Evolutionary conservation across 1,284 basidiomycete genomes (phyloP), one percentile per base, ranked within the genome.

Genomic region (Schizophyllum amplum): DNA sequence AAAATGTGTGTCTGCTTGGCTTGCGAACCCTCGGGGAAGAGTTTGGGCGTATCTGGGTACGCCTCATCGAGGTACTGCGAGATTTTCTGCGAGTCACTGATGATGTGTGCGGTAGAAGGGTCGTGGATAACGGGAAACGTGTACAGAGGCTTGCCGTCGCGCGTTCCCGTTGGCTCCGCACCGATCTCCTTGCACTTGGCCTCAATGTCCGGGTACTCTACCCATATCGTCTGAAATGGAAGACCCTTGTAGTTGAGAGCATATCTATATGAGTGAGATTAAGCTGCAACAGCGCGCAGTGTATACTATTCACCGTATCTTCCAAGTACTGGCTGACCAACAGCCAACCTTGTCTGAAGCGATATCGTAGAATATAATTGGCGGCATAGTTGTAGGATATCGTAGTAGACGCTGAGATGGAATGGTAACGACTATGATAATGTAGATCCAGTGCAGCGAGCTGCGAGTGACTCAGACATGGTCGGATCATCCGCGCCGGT

Each of bases 221-320:
- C 51, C 70, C 70, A 75, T 49, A 69, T 65, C 0, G 72, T 75
- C 46, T 65, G 70, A 67, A 74, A 78, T 0, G 71, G 65, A 17
- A 79, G 58, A 2, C 59, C 60, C 60, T 78, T 80, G 62, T 72
- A 77, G 58, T 72, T 72, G n/a, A 80, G 67, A 46, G 65, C 62
- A 56, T 71, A 77, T 57, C 73, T 75, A 42, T 24, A 46, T 46
- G 42, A n/a, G 11, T n/a, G 42, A 46, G 11, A n/a, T 11, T 46
- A 11, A 11, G 42, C 42, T 46, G 11, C n/a, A n/a, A 11, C 11
- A 46, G 42, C 48, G 13, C 22, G 4, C 33, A 42, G 17, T 42
- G 7, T 15, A 4, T 24, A 52, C 2, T 52, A 21, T 13, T 27
- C 17, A 57, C 62, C 63, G 54, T 6, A 55, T 58, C 49, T 48